phyloP scores from a whole-genome alignment of 2,329 filamentous ascomycete species.

The Magnaporthiopsis incrustans region DNA sequence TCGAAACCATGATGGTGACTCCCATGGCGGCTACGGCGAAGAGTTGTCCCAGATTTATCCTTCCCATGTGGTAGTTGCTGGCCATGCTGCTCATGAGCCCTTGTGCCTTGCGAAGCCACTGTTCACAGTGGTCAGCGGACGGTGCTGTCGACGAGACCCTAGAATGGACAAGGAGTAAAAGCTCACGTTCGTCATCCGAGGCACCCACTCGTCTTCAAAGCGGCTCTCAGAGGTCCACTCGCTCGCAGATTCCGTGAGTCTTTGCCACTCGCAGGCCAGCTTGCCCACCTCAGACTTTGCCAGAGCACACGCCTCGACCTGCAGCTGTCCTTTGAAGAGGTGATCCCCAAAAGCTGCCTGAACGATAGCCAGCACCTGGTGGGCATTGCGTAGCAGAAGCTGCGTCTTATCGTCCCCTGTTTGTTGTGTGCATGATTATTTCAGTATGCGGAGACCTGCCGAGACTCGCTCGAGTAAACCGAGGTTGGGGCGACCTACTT shows the following conservation, averaged over 20 bases:
- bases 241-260: conserved; percentile 18
- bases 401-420: conserved; percentile 46
- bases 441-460: not conserved
- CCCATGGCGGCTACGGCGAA: conserved; percentile 28
- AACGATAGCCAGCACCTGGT: conserved; percentile 71
- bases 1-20: conserved; percentile 32
- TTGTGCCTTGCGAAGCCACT: conserved; percentile 68
- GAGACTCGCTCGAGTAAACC: not conserved
- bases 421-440: conserved; percentile 14
- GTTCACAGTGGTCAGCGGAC: conserved; percentile 14
- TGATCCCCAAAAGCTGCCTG: conserved; percentile 58
- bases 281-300: conserved; percentile 41
- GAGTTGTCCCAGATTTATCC: conserved; percentile 42
- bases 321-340: conserved; percentile 28
- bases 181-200: conserved; percentile 33
- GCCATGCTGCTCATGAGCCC: conserved; percentile 78
- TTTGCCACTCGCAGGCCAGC: conserved; percentile 64
- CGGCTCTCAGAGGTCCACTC: conserved; percentile 13
- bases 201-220: conserved; percentile 31
- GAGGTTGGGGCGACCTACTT: conserved; percentile 31
- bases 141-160: conserved; percentile 8
- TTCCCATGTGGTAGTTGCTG: conserved; percentile 77
- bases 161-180: no score
- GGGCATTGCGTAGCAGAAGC: conserved; percentile 69
- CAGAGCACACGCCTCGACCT: conserved; percentile 19